Conservation (phyloP, 2,329 filamentous ascomycete genomes). For the Cadophora luteo-olivacea region DNA sequence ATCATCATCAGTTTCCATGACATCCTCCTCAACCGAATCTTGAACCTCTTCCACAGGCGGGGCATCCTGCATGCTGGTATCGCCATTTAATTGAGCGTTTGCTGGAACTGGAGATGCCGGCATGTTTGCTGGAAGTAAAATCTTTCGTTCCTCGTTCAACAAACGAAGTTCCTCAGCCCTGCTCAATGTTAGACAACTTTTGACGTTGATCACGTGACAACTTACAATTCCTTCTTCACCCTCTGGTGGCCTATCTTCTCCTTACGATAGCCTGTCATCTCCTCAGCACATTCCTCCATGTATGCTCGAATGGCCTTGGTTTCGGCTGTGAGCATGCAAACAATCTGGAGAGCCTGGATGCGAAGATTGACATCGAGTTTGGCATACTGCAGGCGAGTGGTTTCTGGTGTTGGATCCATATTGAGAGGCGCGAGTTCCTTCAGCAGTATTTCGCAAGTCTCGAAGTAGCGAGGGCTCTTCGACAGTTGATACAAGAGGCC, state of each 20-base stretch:
- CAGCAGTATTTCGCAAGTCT: constrained; percentile 80
- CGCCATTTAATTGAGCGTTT: constrained; percentile 53
- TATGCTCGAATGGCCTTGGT: constrained; percentile 87
- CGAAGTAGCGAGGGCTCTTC: constrained; percentile 71
- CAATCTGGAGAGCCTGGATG: constrained; percentile 79
- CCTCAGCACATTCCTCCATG: constrained; percentile 89
- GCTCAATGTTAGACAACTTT: constrained; percentile 40
- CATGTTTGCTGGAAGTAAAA: constrained; percentile 74
- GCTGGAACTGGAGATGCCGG: constrained; percentile 66
- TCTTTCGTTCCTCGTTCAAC: constrained; percentile 76
- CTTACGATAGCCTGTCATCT: constrained; percentile 94
- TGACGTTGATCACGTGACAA: constrained; percentile 35
- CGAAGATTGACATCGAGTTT: constrained; percentile 83
- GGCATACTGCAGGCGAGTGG: constrained; percentile 74
- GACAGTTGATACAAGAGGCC: constrained; percentile 87
- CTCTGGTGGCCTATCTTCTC: constrained; percentile 94
- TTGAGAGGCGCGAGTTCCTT: constrained; percentile 81
- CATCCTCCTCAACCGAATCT: constrained; percentile 61
- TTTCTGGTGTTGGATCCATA: constrained; percentile 76
- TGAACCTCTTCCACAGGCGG: constrained; percentile 64
- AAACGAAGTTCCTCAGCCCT: constrained; percentile 75
- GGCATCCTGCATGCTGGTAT: constrained; percentile 66
- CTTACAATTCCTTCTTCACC: constrained; percentile 71
- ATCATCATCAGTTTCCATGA: constrained; percentile 76
- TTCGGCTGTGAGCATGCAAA: constrained; percentile 84